Evolutionary conservation across 768 basidiomycete species (phyloP).

Genomic region (Serendipita sp.): DNA sequence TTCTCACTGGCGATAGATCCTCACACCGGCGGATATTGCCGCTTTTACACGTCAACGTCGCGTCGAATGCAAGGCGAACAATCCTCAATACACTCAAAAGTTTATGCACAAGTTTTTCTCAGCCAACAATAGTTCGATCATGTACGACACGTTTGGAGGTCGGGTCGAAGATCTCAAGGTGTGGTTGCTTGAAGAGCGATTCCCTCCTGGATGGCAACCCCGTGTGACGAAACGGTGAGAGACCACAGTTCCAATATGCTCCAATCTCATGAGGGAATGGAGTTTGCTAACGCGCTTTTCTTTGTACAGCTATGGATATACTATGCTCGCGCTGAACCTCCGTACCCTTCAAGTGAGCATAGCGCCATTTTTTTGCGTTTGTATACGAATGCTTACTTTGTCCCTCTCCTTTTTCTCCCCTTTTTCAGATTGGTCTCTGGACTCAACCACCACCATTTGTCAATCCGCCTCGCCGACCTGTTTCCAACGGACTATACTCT

Average conservation of each 20-base stretch:
- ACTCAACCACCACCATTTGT: conserved; percentile 5
- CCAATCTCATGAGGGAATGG: not conserved
- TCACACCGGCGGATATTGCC: conserved; percentile 46
- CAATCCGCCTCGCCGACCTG: not conserved
- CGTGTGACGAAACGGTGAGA: conserved; percentile 18
- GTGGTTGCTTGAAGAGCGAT: conserved; percentile 49
- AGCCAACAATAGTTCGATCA: conserved; percentile 38
- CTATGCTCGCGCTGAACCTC: not conserved
- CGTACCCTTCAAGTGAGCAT: not conserved
- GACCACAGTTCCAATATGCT: no score
- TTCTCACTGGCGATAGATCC: conserved; percentile 13
- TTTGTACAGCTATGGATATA: not conserved
- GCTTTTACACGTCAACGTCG: conserved; percentile 43
- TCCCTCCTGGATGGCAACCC: conserved; percentile 59
- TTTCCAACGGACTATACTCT: conserved; percentile 1
- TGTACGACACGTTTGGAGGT: conserved; percentile 54
- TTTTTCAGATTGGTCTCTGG: not conserved
- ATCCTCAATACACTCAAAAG: conserved; percentile 39
- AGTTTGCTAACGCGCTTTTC: not conserved
- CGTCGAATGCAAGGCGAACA: conserved; percentile 33
- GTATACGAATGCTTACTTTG: not conserved
- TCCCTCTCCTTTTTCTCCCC: no score
- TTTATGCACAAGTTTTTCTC: conserved; percentile 44
- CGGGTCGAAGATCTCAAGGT: conserved; percentile 35
- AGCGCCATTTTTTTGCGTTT: not conserved